These are phyloP conservation scores for Aquilaria agallochum DNA, from an alignment of 441 rosid genomes.

Conservation along the genomic window DNA sequence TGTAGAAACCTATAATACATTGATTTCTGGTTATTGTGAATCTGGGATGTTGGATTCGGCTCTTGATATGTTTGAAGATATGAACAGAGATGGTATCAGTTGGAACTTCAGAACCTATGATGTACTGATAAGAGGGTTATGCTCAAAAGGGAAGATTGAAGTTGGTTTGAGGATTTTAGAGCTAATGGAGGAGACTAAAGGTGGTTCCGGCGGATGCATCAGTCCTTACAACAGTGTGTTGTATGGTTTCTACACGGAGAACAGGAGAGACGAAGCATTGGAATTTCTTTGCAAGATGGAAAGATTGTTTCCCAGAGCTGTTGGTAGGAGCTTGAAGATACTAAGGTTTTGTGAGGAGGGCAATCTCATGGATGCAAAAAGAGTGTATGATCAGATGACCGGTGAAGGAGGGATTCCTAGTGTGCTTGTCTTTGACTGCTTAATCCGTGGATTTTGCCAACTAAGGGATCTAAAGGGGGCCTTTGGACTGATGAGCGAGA, in stretches of 20 bases:
- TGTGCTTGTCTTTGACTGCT: slow-evolving; percentile 48
- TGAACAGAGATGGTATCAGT: slow-evolving; percentile 70
- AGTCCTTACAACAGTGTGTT: slow-evolving; percentile 68
- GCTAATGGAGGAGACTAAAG: slow-evolving; percentile 65
- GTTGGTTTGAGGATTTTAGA: slow-evolving; percentile 73
- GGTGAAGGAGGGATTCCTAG: slow-evolving; percentile 47
- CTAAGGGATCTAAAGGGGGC: slow-evolving; percentile 41
- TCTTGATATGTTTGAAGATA: slow-evolving; percentile 62
- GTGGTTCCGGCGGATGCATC: slow-evolving; percentile 27
- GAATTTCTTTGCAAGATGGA: slow-evolving; percentile 57
- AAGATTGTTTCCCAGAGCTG: slow-evolving; percentile 63
- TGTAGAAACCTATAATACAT: slow-evolving; percentile 57
- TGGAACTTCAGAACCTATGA: slow-evolving; percentile 62
- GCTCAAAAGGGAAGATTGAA: slow-evolving; percentile 46
- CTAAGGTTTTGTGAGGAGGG: slow-evolving; percentile 50
- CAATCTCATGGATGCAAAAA: slow-evolving; percentile 43
- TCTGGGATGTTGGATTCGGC: slow-evolving; percentile 59
- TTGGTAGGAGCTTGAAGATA: slow-evolving; percentile 56
- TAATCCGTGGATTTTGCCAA: slow-evolving; percentile 53
- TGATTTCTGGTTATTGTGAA: slow-evolving; percentile 63
- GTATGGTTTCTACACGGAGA: slow-evolving; percentile 62
- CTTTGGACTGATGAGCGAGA: slow-evolving; percentile 54
- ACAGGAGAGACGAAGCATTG: slow-evolving; percentile 53
- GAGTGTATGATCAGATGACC: slow-evolving; percentile 45
- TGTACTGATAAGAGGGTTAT: slow-evolving; percentile 51